These are phyloP conservation scores for Aspergillus luchuensis DNA, from an alignment of 2,329 filamentous ascomycete species.

Conservation along the genomic window DNA sequence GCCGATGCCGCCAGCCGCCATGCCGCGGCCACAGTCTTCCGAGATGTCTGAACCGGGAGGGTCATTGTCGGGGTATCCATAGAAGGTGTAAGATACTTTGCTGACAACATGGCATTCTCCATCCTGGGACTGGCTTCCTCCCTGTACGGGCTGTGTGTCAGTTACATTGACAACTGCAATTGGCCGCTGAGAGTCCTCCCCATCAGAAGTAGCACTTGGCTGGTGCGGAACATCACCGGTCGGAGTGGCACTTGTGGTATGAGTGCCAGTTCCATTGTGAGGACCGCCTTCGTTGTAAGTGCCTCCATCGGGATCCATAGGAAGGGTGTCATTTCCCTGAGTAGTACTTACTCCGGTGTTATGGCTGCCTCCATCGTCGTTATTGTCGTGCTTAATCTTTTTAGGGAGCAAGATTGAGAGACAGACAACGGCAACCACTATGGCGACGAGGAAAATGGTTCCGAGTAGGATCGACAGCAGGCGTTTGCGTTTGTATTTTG, in stretches of 20 bases:
- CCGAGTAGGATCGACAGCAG: neutral
- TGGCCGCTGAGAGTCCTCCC: too few species aligned
- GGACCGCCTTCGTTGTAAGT: neutral
- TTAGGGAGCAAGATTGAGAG: neutral
- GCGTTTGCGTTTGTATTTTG: neutral
- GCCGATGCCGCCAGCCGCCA: slow-evolving; percentile 45
- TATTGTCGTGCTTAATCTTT: neutral
- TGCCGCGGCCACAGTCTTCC: slow-evolving; percentile 40
- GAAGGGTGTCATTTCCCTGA: neutral
- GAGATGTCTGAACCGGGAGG: slow-evolving; percentile 41
- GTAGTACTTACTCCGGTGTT: neutral
- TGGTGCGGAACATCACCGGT: too few species aligned
- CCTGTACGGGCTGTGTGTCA: neutral
- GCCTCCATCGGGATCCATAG: too few species aligned
- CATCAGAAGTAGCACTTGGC: too few species aligned
- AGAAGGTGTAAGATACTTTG: slow-evolving; percentile 43
- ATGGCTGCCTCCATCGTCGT: neutral
- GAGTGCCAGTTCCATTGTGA: neutral
- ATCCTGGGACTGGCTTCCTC: neutral
- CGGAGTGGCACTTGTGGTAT: neutral
- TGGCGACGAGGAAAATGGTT: neutral
- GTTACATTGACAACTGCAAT: neutral
- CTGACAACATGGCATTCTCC: slow-evolving; percentile 4
- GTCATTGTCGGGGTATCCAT: slow-evolving; percentile 45
- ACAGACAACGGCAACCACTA: neutral